Base-by-base conservation (phyloP, 2,329 filamentous ascomycete genomes). In the Magnaporthiopsis incrustans region DNA sequence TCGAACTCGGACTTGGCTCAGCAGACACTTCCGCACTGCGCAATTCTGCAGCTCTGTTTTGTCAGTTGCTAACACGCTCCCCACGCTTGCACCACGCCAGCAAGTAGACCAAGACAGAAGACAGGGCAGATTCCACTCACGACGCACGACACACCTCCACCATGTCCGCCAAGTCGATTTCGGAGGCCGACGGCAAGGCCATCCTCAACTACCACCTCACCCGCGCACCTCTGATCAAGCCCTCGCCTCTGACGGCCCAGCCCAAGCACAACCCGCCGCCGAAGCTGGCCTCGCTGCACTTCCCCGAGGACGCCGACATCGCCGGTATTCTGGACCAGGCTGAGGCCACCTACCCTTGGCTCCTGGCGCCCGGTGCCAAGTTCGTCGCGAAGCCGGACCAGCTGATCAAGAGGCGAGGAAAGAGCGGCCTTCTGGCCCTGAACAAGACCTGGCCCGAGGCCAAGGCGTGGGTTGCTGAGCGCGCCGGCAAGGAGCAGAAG, bases 141-240 rank as follows among this genome's bases (percentile, higher is more conserved):
- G 15, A 25, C 44, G 4, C 44, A 25, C 44, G 44, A 53, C 44
- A 53, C 44, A n/a, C 38, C 30, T 60, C 57, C 66, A 85, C 74
- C 74, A 96, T 96, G 92, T 92, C 91, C 77, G 91, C 95, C 80
- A 99, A 99, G 84, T 90, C 94, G 71, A 98, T 99, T 77, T 82
- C 90, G 85, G 95, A 99, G 86, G 94, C 94, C 85, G 95, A 99
- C 84, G 95, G 95, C 87, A 99, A 99, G 90, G 95, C 95, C 86
- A 98, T 99, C 84, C 87, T 99, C 87, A 98, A 97, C 90, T 99
- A 98, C 87, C 95, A 98, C 85, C 92, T 99, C 81, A 98, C 95
- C 73, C 90, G 95, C 77, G 92, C 95, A 72, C 89, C 92, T 70
- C 90, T 96, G 78, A 97, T 99, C 87, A 98, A 97, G 90, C 91